Percentiles rank a stretch among this genome's conserved stretches.
Evolutionary conservation across 164 flowering plant species (phyloP).

Genomic region (Umbilicus rupestris): DNA sequence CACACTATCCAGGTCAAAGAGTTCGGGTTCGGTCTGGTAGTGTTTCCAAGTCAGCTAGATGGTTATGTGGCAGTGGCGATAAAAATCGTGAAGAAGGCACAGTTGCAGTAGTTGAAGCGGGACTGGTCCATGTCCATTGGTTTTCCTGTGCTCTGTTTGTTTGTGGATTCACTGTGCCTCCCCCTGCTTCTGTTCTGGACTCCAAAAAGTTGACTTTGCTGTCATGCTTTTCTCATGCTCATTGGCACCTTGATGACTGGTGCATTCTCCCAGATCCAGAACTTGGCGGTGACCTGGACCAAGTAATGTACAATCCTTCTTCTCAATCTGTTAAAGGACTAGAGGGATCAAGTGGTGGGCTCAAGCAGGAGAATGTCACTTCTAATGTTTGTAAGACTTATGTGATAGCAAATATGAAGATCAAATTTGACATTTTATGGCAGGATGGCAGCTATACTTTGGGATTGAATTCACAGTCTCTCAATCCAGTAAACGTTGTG

Average conservation of each 20-base stretch:
- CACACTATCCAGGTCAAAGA: conserved; percentile 84
- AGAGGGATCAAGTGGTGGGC: conserved; percentile 16
- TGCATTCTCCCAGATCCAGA: conserved; percentile 44
- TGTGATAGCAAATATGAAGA: conserved; percentile 52
- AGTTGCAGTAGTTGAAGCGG: conserved; percentile 63
- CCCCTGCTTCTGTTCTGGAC: conserved; percentile 45
- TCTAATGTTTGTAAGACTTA: conserved; percentile 27
- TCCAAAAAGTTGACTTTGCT: conserved; percentile 44
- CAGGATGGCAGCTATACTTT: conserved; percentile 63
- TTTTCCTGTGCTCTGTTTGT: conserved; percentile 41
- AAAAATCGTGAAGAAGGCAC: conserved; percentile 48
- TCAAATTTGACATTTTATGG: conserved; percentile 75
- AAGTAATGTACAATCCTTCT: conserved; percentile 11
- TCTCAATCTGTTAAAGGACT: conserved; percentile 9
- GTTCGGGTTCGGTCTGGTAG: conserved; percentile 32
- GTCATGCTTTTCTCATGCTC: conserved; percentile 60
- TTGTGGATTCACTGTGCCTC: conserved; percentile 17
- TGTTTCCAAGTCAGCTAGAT: conserved; percentile 34
- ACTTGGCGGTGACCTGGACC: conserved; percentile 12
- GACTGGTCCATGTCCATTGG: conserved; percentile 71
- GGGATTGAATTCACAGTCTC: conserved; percentile 46
- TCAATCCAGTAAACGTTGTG: conserved; percentile 37
- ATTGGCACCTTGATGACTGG: conserved; percentile 93
- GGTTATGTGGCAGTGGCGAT: conserved; percentile 66
- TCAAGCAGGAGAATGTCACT: conserved; percentile 13